Percentiles rank a stretch among this genome's conserved stretches.
These are phyloP conservation scores for Baudoinia panamericana DNA, from an alignment of 495 filamentous ascomycete genomes.

Conservation along the genomic window DNA sequence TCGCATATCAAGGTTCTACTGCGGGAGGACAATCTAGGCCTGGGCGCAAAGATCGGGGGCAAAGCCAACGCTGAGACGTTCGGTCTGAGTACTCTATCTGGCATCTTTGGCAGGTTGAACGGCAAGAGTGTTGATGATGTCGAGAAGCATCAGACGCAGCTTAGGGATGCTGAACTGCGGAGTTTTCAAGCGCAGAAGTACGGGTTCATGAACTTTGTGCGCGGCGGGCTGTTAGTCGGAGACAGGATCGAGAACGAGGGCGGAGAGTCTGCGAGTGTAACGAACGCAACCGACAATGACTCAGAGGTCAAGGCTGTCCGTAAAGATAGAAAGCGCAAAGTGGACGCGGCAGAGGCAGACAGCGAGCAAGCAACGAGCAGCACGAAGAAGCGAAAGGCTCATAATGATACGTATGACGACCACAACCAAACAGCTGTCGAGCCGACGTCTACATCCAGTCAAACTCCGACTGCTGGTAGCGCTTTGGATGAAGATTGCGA, in stretches of 20 bases:
- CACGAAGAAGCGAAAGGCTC: conserved; percentile 16
- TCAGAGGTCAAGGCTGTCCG: conserved; percentile 14
- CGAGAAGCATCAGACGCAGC: conserved; percentile 47
- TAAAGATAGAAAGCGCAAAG: conserved; percentile 27
- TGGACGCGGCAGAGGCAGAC: conserved; percentile 13
- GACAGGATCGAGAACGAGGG: conserved; percentile 41
- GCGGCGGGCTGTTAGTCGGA: conserved; percentile 63
- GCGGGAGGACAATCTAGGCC: conserved; percentile 79
- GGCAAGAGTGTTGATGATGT: conserved; percentile 62
- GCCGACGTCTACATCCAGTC: conserved; percentile 9
- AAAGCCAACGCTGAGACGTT: conserved; percentile 54
- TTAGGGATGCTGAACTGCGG: conserved; percentile 50
- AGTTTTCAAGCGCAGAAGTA: conserved; percentile 56
- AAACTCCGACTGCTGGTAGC: no score
- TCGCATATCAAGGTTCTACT: conserved; percentile 66
- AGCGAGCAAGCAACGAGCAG: conserved; percentile 21
- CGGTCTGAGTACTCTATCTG: conserved; percentile 71
- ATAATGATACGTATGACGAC: not conserved
- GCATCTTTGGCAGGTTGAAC: conserved; percentile 75
- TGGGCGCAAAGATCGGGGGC: conserved; percentile 58
- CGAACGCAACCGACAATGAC: no score
- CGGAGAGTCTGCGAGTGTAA: no score
- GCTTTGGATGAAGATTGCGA: no score
- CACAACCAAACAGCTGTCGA: conserved; percentile 2
- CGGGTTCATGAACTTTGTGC: conserved; percentile 66